Conservation (phyloP, 371 early-diverging fungal species). For the Mucor lusitanicus region DNA sequence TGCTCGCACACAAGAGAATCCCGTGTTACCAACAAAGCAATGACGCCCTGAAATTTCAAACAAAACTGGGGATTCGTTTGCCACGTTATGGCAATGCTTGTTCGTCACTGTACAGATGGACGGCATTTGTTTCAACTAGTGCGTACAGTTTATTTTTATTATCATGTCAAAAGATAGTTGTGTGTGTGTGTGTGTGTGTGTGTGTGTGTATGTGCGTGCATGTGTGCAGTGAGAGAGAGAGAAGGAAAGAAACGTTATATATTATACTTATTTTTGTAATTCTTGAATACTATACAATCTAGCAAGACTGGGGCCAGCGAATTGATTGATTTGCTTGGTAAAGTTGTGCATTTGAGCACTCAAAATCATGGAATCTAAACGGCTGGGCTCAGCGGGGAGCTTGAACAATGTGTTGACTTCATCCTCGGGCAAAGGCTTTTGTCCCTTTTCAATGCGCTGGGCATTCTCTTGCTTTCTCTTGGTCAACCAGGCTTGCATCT, state of each 20-base stretch:
- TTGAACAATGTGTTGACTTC: constrained; percentile 74
- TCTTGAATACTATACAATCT: constrained; percentile 81
- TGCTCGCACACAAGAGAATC: not conserved
- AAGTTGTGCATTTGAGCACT: constrained; percentile 89
- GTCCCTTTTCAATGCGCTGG: constrained; percentile 72
- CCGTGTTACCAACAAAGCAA: constrained; percentile 3
- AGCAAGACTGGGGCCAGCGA: constrained; percentile 86
- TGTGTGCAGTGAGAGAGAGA: not conserved
- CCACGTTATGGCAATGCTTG: not conserved
- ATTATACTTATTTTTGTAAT: constrained; percentile 64
- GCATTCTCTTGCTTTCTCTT: constrained; percentile 80
- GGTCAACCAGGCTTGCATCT: constrained; percentile 63
- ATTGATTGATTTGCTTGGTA: constrained; percentile 89
- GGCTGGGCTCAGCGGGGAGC: constrained; percentile 84
- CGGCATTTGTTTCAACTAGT: not conserved
- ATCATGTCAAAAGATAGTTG: constrained; percentile 10
- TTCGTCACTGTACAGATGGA: constrained; percentile 13
- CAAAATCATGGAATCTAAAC: constrained; percentile 87
- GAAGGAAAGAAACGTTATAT: not conserved
- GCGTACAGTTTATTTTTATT: not conserved
- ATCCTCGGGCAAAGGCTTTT: constrained; percentile 78
- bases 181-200: not conserved
- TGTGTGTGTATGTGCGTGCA: too few species aligned
- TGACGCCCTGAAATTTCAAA: constrained; percentile 8
- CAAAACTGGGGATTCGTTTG: not conserved